A percentile compares a stretch with the other conserved stretches of the same genome.
Conservation (phyloP, 371 early-diverging fungal species). For the Coemansia sp. region DNA sequence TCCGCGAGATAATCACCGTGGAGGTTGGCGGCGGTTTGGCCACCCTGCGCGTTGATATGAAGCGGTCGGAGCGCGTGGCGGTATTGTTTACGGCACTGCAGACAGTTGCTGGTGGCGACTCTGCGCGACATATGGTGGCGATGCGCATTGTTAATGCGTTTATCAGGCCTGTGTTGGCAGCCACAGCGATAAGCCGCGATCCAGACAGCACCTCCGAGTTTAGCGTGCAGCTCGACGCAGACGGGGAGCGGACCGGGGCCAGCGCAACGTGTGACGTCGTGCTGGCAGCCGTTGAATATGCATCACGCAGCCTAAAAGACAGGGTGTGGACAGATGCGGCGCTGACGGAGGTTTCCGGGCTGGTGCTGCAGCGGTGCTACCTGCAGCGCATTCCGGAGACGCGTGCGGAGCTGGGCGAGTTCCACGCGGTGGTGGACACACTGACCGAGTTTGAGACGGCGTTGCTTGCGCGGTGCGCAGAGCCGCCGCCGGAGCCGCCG, state of each 20-base stretch:
- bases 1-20: constrained; percentile 5
- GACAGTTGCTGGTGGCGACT: constrained; percentile 2
- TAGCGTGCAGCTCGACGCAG: constrained; percentile 2
- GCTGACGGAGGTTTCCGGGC: constrained; percentile 1
- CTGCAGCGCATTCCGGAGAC: constrained; percentile 20
- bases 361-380: constrained; percentile 33
- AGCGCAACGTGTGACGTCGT: neutral
- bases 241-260: neutral
- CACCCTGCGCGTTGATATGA: neutral
- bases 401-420: constrained; percentile 10
- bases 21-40: neutral
- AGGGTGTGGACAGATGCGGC: constrained; percentile 6
- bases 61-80: neutral
- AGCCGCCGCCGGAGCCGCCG: constrained; percentile 5
- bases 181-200: neutral
- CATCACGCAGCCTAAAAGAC: neutral
- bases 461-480: constrained; percentile 8
- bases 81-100: constrained; percentile 20
- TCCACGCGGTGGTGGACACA: neutral
- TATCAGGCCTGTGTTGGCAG: constrained; percentile 20
- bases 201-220: neutral
- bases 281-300: neutral
- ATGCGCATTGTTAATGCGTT: constrained; percentile 9
- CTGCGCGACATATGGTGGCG: neutral
- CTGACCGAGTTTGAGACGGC: constrained; percentile 17